Evolutionary conservation across 78 protist genomes (phyloP), one percentile per base, ranked within the genome.

Genomic region (Dictyostelium intermedium): DNA sequence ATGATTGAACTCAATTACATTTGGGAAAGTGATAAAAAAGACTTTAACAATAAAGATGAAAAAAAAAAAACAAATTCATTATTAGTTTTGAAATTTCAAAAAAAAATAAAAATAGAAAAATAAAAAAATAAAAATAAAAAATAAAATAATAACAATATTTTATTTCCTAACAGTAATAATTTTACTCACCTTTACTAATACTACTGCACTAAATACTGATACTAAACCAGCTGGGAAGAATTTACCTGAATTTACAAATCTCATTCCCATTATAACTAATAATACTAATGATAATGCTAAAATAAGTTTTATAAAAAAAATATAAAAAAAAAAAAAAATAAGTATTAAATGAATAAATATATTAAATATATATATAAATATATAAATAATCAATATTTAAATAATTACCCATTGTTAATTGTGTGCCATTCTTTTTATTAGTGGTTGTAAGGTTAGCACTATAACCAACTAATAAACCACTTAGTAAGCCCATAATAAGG

Each of bases 141-240:
- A 41, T 9, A 41, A 41, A 10, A 10, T 41, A 41, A 41, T n/a
- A n/a, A n/a, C n/a, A n/a, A n/a, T n/a, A 41, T 7, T 41, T 41
- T 41, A 41, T 9, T 41, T 41, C 14, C 9, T 41, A 41, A 41
- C 9, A 41, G 47, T 41, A 10, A 41, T 41, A 41, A 41, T 41
- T 41, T 60, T 60, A 25, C 73, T n/a, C 9, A 27, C 32, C 47
- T 80, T 78, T 7, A 45, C 47, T 18, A 89, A 63, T 10, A 89
- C 74, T 23, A 80, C 34, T 5, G 41, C 27, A 32, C 77, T 50
- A 25, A 80, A 18, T 4, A 89, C 0, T 5, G 93, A 27, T 9
- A 89, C 93, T 25, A 89, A 50, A 80, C 93, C 93, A 25, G 93
- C 93, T 69, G 93, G 93, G 86, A 89, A 80, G 25, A 89, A 89